phyloP scores from a whole-genome alignment of 2,329 filamentous ascomycete species.

The Triangularia verruculosa region DNA sequence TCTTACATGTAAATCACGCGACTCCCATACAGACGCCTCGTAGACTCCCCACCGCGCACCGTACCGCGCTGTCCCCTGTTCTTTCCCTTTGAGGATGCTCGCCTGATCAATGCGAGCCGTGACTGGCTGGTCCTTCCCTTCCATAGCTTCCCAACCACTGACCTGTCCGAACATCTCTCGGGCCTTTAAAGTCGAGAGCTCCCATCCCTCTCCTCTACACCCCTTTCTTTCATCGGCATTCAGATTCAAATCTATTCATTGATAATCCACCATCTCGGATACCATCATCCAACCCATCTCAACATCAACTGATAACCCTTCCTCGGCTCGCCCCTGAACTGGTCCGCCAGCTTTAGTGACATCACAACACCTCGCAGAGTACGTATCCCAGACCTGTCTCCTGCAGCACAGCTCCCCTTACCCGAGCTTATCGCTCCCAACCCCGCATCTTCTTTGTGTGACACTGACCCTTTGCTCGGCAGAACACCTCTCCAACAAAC shows the following conservation, averaged over 20 bases:
- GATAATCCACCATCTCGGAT: background rate
- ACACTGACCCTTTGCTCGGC: background rate
- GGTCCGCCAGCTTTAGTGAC: background rate
- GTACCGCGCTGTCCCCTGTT: slow-evolving; percentile 20
- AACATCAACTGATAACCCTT: slow-evolving; percentile 1
- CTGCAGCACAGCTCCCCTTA: background rate
- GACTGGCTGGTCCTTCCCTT: slow-evolving; percentile 18
- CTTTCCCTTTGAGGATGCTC: slow-evolving; percentile 28
- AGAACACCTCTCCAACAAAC: slow-evolving; percentile 3
- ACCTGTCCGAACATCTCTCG: background rate
- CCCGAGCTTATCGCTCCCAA: background rate
- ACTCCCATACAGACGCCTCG: slow-evolving; percentile 23
- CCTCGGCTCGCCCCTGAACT: background rate
- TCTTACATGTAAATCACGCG: slow-evolving; percentile 28
- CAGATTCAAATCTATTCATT: slow-evolving; percentile 6
- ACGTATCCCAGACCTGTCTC: background rate
- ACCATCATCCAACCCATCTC: background rate
- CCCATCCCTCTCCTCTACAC: slow-evolving; percentile 19
- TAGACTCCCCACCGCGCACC: slow-evolving; percentile 14
- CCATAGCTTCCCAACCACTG: background rate
- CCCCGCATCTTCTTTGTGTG: background rate
- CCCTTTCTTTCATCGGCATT: slow-evolving; percentile 17
- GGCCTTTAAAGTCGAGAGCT: slow-evolving; percentile 25
- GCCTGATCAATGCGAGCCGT: slow-evolving; percentile 26
- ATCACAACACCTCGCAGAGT: background rate